Evolutionary conservation across 305 asterid species (phyloP), one percentile per base, ranked within the genome.

Genomic region (Ruellia speciosa): DNA sequence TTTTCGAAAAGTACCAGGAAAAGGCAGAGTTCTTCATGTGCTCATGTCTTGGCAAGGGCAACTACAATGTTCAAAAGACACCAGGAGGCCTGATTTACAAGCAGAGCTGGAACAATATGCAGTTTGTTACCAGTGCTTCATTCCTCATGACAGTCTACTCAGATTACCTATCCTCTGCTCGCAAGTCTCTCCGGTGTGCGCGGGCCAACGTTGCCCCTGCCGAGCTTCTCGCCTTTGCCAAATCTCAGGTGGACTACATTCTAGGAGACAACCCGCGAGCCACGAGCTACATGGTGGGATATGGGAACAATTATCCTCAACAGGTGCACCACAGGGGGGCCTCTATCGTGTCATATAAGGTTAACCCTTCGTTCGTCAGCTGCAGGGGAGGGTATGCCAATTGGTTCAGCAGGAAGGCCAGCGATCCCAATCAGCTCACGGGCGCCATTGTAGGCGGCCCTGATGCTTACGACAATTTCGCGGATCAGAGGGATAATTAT

Each of bases 371-470:
- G 0, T 88, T 86, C 45, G 88, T 93, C 52, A 88, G 76, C 72
- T 93, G 96, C 81, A 73, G 97, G 34, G 99, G 95, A 56, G 99
- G 99, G 33, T 93, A 93, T 61, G 97, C 99, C 33, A 88, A 90
- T 39, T 93, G 97, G 97, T 93, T 58, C 34, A 70, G 75, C 70
- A 72, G 99, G 65, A 86, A 84, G 73, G 85, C 68, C 6, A 86
- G 81, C 3, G 97, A 93, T 33, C 99, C 99, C 0, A 93, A 88
- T 75, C 80, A 79, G 52, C 97, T 93, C 0, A 75, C 88, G 0
- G 97, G 99, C 63, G 99, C 99, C 12, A 66, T 88, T 52, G 97
- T 93, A 59, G 99, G 97, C 39, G 97, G 99, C 14, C 99, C 99
- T 5, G 99, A 87, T 68, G 96, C 99, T 18, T 93, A 93, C 14